Conservation (phyloP, 2,329 filamentous ascomycete species). For the Stachybotrys chlorohalonatus region DNA sequence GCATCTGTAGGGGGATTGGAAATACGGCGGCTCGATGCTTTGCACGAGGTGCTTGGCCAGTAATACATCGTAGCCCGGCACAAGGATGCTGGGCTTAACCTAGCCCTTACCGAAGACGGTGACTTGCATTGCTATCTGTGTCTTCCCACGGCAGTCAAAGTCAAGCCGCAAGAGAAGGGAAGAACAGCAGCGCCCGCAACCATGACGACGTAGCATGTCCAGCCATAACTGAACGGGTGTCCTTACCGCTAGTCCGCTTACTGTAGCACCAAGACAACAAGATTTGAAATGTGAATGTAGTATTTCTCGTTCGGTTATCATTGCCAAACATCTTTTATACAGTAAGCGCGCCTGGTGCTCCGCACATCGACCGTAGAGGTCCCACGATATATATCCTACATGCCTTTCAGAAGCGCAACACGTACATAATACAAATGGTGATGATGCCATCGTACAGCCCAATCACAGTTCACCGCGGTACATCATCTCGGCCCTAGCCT, state of each 20-base stretch:
- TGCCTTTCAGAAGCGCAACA: neutral
- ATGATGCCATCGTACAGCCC: neutral
- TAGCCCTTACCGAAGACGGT: no score
- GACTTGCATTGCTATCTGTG: no score
- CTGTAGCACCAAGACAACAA: neutral
- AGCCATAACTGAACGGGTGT: neutral
- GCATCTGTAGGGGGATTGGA: no score
- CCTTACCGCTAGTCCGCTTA: no score
- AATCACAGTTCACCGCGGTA: conserved; percentile 38
- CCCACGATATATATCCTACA: neutral
- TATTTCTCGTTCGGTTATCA: neutral
- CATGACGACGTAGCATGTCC: neutral
- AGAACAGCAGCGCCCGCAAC: no score
- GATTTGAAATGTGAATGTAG: neutral
- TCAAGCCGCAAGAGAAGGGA: no score
- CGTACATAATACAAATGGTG: neutral
- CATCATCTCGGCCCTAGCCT: conserved; percentile 43
- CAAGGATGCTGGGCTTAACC: no score
- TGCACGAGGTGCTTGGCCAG: no score
- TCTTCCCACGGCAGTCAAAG: no score
- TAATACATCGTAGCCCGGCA: no score
- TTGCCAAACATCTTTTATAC: neutral
- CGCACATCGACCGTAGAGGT: neutral
- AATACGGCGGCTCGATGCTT: no score
- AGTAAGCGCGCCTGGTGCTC: neutral